These are phyloP conservation scores for Paramecium biaurelia DNA, from an alignment of 73 alveolate genomes.

Conservation along the genomic window DNA sequence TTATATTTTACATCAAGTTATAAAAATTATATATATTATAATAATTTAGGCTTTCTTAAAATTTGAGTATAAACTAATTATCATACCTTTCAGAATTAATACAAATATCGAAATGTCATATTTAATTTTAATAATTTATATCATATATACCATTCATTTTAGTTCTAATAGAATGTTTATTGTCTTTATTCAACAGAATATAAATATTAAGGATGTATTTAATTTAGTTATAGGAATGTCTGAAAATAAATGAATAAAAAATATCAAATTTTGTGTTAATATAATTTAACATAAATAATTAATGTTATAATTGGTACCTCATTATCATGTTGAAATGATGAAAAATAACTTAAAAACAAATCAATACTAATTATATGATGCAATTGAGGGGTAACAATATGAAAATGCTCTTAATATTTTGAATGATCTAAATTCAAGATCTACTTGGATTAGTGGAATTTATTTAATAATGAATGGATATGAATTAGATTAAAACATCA, in stretches of 20 bases:
- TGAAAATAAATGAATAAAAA: neutral
- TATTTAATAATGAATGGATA: neutral
- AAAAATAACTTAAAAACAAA: neutral
- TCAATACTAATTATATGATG: neutral
- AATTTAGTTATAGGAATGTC: neutral
- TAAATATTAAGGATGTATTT: no score
- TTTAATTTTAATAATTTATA: no score
- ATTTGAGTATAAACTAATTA: no score
- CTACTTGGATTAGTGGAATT: slow-evolving; percentile 8
- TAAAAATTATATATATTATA: no score
- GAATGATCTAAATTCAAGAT: neutral
- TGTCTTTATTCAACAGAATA: no score
- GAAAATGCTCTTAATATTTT: neutral
- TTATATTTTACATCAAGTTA: neutral
- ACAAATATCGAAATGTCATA: no score
- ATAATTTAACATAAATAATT: neutral
- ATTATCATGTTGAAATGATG: slow-evolving; percentile 39
- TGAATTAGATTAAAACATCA: neutral
- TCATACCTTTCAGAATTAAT: no score
- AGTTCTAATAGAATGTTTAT: no score
- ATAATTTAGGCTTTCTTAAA: no score
- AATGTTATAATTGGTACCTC: slow-evolving; percentile 44
- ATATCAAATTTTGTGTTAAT: neutral
- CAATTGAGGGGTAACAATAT: neutral
- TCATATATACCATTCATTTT: no score